Conservation (phyloP, 2,329 filamentous ascomycete species). For the Neofusicoccum laricinum region DNA sequence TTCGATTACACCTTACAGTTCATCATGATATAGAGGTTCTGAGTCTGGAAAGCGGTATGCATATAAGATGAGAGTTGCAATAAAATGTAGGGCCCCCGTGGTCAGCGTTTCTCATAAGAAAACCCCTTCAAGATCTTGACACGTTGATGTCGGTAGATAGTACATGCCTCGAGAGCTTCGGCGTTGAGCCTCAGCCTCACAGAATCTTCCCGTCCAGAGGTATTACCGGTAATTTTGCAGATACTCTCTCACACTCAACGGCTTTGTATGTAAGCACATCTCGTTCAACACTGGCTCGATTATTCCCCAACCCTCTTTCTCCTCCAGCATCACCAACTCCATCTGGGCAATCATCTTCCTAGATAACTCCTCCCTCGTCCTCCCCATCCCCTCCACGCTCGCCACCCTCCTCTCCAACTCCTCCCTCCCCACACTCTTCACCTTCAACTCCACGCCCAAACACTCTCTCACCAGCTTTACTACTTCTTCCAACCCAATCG, state of each 20-base stretch:
- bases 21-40: no score
- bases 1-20: no score
- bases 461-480: slow-evolving; percentile 20
- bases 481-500: slow-evolving; percentile 25
- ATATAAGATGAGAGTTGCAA: no score
- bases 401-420: background rate
- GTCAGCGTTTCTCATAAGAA: no score
- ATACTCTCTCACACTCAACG: slow-evolving; percentile 1
- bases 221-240: background rate
- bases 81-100: no score
- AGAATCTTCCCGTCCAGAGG: no score
- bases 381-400: background rate
- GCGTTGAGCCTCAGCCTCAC: no score
- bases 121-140: no score
- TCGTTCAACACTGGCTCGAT: background rate
- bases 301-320: slow-evolving; percentile 2
- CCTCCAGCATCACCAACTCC: slow-evolving; percentile 18
- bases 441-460: background rate
- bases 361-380: slow-evolving; percentile 19
- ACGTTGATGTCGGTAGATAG: no score
- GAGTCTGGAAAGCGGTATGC: no score
- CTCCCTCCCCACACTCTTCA: background rate
- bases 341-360: slow-evolving; percentile 19
- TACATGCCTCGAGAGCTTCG: no score
- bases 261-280: slow-evolving; percentile 14